phyloP scores from a whole-genome alignment of 1,139 yeast species.

The Taphrina communis region DNA sequence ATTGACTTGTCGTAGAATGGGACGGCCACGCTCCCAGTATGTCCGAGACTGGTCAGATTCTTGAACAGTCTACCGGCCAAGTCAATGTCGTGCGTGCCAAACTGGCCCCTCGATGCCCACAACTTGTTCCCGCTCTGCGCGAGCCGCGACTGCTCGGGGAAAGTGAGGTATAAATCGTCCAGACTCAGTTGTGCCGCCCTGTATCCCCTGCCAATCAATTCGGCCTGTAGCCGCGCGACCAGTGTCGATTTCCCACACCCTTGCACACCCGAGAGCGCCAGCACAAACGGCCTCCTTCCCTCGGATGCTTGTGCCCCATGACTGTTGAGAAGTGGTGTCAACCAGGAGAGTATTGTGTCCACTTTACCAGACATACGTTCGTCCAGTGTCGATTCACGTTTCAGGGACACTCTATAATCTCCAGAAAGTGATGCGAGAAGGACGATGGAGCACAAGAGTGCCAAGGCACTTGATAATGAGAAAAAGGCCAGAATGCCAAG shows the following conservation, averaged over 20 bases:
- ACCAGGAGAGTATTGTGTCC: constrained; percentile 16
- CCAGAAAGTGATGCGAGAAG: neutral
- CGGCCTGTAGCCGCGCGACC: constrained; percentile 51
- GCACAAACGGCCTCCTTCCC: constrained; percentile 57
- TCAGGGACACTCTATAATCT: neutral
- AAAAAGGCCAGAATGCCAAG: neutral
- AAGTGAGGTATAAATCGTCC: constrained; percentile 84
- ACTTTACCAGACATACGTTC: constrained; percentile 5
- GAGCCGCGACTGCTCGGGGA: constrained; percentile 61
- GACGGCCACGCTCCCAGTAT: constrained; percentile 52
- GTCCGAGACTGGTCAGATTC: constrained; percentile 48
- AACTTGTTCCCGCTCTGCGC: constrained; percentile 48
- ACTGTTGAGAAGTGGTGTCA: constrained; percentile 8
- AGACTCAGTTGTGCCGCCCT: constrained; percentile 50
- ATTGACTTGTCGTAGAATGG: constrained; percentile 83
- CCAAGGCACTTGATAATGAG: neutral
- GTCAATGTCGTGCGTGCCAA: constrained; percentile 86
- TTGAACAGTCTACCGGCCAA: constrained; percentile 52
- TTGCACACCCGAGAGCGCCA: constrained; percentile 87
- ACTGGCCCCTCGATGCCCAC: constrained; percentile 61
- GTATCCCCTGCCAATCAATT: neutral
- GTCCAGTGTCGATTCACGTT: neutral
- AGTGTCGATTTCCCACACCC: constrained; percentile 89
- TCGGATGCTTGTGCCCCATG: neutral
- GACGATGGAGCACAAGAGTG: constrained; percentile 2